phyloP scores from a whole-genome alignment of 345 rosid genomes.

The Salix caprea region DNA sequence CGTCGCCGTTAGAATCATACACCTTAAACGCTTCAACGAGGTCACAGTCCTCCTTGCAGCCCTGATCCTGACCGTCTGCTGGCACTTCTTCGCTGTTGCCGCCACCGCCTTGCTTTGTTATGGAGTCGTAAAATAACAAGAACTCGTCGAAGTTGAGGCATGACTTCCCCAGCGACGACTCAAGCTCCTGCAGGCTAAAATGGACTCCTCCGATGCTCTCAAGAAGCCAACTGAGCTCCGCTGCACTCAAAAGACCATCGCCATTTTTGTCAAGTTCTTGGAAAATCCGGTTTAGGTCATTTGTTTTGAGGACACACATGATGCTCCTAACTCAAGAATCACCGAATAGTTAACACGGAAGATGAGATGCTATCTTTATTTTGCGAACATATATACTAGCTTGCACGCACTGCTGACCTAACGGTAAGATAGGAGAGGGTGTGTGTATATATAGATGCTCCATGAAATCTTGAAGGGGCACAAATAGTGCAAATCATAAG shows the following conservation, averaged over 20 bases:
- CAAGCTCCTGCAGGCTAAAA: slow-evolving; percentile 43
- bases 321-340: neutral
- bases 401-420: neutral
- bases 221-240: slow-evolving; percentile 72
- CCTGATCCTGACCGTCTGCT: neutral
- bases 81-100: neutral
- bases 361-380: neutral
- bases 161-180: slow-evolving; percentile 52
- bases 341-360: neutral
- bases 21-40: slow-evolving; percentile 60
- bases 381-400: neutral
- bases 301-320: slow-evolving; percentile 39
- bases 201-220: slow-evolving; percentile 30
- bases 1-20: slow-evolving; percentile 70
- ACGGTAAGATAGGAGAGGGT: neutral
- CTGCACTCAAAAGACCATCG: slow-evolving; percentile 57
- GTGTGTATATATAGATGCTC: neutral
- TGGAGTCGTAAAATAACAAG: slow-evolving; percentile 45
- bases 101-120: slow-evolving; percentile 18
- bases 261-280: slow-evolving; percentile 61
- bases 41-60: slow-evolving; percentile 11
- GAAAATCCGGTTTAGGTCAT: slow-evolving; percentile 59
- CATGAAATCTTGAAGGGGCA: neutral
- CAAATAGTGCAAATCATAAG: neutral
- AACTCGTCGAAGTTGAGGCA: slow-evolving; percentile 57